phyloP scores from a whole-genome alignment of 345 rosid genomes.

The Abelmoschus esculentus region DNA sequence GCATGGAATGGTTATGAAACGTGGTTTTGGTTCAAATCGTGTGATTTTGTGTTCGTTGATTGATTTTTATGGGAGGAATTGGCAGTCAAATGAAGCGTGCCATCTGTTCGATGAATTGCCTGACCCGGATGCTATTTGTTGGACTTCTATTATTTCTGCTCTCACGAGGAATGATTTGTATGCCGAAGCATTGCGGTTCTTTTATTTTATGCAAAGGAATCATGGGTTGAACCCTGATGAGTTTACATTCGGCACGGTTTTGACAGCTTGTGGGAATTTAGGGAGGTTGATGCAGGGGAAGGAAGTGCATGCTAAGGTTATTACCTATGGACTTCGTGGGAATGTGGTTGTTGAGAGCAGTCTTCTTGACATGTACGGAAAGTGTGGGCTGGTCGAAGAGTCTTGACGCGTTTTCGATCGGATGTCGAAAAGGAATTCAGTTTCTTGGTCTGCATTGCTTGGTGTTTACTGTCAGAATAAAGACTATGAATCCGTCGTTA shows the following conservation, averaged over 20 bases:
- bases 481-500: slow-evolving; percentile 48
- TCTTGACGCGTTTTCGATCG: slow-evolving; percentile 60
- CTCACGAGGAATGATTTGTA: slow-evolving; percentile 57
- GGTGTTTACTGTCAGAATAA: slow-evolving; percentile 77
- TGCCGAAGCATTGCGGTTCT: slow-evolving; percentile 43
- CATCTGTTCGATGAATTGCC: slow-evolving; percentile 65
- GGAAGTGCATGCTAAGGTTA: slow-evolving; percentile 62
- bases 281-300: slow-evolving; percentile 65
- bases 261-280: slow-evolving; percentile 80
- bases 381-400: slow-evolving; percentile 49
- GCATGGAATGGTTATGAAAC: slow-evolving; percentile 54
- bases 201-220: slow-evolving; percentile 46
- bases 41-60: slow-evolving; percentile 63
- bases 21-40: slow-evolving; percentile 48
- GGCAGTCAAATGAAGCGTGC: slow-evolving; percentile 36
- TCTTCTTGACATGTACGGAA: slow-evolving; percentile 91
- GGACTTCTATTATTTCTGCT: slow-evolving; percentile 69
- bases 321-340: slow-evolving; percentile 41
- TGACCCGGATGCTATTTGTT: slow-evolving; percentile 68
- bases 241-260: slow-evolving; percentile 62
- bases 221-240: slow-evolving; percentile 48
- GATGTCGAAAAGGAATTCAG: slow-evolving; percentile 52
- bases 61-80: slow-evolving; percentile 59
- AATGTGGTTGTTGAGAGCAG: slow-evolving; percentile 72
- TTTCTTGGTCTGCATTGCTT: slow-evolving; percentile 85